Evolutionary conservation across 352 stramenopile genomes (phyloP).

Genomic region (Phytophthora cryptogea): DNA sequence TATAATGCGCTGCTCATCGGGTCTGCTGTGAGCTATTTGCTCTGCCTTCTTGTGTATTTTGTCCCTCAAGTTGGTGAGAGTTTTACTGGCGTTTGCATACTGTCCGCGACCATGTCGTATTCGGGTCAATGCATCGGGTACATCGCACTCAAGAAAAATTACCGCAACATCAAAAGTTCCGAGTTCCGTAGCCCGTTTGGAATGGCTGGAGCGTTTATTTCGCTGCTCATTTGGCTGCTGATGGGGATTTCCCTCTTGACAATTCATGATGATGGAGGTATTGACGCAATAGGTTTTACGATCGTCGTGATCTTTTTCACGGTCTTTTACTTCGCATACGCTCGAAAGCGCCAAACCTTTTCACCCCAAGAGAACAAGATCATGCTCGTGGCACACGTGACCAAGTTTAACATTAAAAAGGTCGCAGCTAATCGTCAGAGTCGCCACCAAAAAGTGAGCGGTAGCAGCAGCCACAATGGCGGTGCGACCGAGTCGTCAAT

Average conservation of each 20-base stretch:
- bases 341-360: constrained; percentile 33
- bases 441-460: background rate
- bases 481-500: constrained; percentile 1
- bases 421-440: constrained; percentile 7
- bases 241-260: constrained; percentile 14
- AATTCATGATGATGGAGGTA: constrained; percentile 27
- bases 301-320: constrained; percentile 18
- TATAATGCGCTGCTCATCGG: constrained; percentile 21
- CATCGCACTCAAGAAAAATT: constrained; percentile 39
- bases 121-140: constrained; percentile 39
- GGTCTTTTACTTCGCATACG: constrained; percentile 38
- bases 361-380: constrained; percentile 42
- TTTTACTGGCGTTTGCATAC: constrained; percentile 27
- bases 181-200: constrained; percentile 39
- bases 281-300: constrained; percentile 23
- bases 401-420: constrained; percentile 34
- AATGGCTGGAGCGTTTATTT: no score
- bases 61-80: constrained; percentile 14
- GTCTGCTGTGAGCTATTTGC: constrained; percentile 24
- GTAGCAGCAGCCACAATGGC: background rate
- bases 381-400: constrained; percentile 42
- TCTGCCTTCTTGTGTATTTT: constrained; percentile 38
- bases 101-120: constrained; percentile 35
- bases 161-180: constrained; percentile 36
- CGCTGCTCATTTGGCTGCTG: no score